phyloP scores from a whole-genome alignment of 2,329 filamentous ascomycete species.

The Epichloe brachyelytri region DNA sequence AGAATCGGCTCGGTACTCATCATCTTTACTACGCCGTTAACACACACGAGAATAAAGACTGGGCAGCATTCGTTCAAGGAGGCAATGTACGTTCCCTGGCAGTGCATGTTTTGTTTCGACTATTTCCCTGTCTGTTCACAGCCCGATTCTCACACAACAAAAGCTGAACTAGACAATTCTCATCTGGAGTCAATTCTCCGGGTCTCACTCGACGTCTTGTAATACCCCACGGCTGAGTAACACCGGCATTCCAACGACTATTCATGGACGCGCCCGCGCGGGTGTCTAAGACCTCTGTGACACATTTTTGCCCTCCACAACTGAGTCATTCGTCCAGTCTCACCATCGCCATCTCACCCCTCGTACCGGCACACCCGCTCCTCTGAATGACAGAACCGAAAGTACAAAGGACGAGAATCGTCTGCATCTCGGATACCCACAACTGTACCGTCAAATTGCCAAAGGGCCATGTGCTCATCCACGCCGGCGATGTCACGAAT shows the following conservation, averaged over 20 bases:
- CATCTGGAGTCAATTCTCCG: too few species aligned
- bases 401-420: conserved; percentile 45
- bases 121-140: too few species aligned
- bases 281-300: neutral
- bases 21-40: too few species aligned
- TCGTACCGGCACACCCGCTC: neutral
- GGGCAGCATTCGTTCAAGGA: too few species aligned
- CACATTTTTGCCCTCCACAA: neutral
- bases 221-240: neutral
- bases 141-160: too few species aligned
- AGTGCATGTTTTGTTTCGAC: too few species aligned
- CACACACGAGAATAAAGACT: too few species aligned
- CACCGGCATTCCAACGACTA: neutral
- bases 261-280: neutral
- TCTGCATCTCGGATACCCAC: conserved; percentile 69
- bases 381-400: conserved; percentile 6
- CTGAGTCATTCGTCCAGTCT: neutral
- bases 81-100: too few species aligned
- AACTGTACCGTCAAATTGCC: conserved; percentile 53
- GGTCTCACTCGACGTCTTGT: too few species aligned
- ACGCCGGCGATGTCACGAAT: conserved; percentile 67
- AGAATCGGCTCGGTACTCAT: too few species aligned
- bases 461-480: conserved; percentile 59
- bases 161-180: too few species aligned
- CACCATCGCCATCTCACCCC: neutral